Evolutionary conservation across 192 early-diverging fungal species (phyloP), one percentile per base, ranked within the genome.

Genomic region (Entrophospora sp.): DNA sequence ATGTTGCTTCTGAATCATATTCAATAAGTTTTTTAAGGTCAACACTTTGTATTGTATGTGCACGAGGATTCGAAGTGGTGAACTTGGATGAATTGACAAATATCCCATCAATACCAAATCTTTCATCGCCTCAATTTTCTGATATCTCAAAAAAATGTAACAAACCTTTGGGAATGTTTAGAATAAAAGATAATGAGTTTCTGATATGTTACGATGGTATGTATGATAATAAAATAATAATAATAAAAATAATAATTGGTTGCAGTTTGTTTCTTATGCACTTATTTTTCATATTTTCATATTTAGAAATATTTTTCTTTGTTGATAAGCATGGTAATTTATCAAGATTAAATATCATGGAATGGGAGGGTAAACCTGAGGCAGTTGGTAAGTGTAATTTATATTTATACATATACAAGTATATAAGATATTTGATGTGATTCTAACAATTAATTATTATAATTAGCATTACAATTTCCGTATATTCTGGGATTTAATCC

Each of bases 51-150:
- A 87, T 98, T 6, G 93, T 91, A 20, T 93, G 92, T 71, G 80
- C 80, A 25, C 89, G 90, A 61, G 95, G 95, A 5, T 95, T 98
- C 64, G 92, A 98, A 75, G 83, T 98, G 61, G 91, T 98, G 5
- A 89, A 96, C 71, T 73, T 95, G 64, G 84, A 86, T 8, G 87
- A 90, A 1, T 75, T 92, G 24, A 83, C 89, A 56, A 92, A 91
- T 9, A 88, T 88, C n/a, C n/a, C n/a, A 77, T 89, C 85, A 49
- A 76, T 97, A 27, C 75, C 95, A 58, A 92, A 97, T 68, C 86
- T 89, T 5, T 79, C 71, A 0, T 91, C 94, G 75, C 81, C 81
- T 1, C 77, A 79, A 27, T 77, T 96, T 24, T 78, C 83, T 25
- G 86, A 87, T 74, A 86, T 93, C n/a, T 72, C 82, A 56, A 83